phyloP scores from a whole-genome alignment of 805 yeast genomes.

The Cyberlindnera maritima region DNA sequence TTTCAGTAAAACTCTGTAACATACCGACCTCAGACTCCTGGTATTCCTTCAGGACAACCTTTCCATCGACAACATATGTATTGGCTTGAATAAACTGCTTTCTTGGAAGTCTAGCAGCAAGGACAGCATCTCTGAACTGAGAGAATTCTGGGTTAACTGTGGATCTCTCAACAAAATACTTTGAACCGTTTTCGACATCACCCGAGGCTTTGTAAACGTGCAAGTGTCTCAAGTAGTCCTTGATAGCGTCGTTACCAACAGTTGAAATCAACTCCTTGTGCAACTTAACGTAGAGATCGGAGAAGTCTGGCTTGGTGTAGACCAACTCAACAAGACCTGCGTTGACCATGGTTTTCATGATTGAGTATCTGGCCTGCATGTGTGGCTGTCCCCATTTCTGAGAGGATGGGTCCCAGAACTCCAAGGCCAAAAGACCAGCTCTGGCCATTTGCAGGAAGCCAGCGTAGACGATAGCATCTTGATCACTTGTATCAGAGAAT shows the following conservation, averaged over 20 bases:
- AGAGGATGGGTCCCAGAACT: constrained; percentile 81
- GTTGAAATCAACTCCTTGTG: constrained; percentile 62
- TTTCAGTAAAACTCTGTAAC: constrained; percentile 73
- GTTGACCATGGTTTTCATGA: constrained; percentile 68
- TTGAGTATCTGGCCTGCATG: constrained; percentile 89
- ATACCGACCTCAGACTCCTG: constrained; percentile 71
- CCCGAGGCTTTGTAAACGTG: constrained; percentile 81
- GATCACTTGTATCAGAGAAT: constrained; percentile 51
- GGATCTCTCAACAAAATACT: constrained; percentile 67
- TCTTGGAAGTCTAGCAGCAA: constrained; percentile 76
- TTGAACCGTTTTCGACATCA: constrained; percentile 61
- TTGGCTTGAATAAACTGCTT: constrained; percentile 84
- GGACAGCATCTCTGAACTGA: constrained; percentile 62
- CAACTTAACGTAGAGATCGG: constrained; percentile 59
- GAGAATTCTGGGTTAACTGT: constrained; percentile 62
- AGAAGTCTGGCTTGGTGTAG: constrained; percentile 40
- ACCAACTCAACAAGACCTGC: constrained; percentile 60
- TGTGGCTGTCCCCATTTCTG: constrained; percentile 94
- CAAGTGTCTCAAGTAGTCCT: constrained; percentile 65
- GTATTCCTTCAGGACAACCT: constrained; percentile 64
- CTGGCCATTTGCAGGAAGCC: constrained; percentile 82
- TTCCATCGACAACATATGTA: constrained; percentile 43
- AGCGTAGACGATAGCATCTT: constrained; percentile 59
- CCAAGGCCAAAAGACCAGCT: constrained; percentile 81
- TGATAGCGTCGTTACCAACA: constrained; percentile 71